Base-by-base conservation (phyloP, 2,329 filamentous ascomycete genomes). In the Penicillium janthinellum region DNA sequence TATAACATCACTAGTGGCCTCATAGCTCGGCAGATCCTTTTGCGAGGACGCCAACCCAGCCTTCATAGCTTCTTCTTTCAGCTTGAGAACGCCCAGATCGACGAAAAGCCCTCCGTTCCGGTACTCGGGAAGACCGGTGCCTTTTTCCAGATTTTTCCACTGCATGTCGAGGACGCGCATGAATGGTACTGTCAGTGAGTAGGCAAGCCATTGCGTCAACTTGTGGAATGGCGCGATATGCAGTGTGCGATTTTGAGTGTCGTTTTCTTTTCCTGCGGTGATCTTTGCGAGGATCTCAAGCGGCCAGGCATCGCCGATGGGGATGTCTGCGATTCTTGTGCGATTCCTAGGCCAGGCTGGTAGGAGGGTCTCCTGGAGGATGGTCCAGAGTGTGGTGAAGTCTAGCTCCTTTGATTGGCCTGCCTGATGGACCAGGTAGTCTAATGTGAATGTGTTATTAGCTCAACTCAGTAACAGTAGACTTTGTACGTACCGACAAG, bases 171-270 rank as follows among this genome's bases (percentile, higher is more conserved):
- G 75, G 0, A 86, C 72, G 1, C 80, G 79, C 50, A 82, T 78
- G 66, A 88, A 86, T 0, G 85, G 84, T 4, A 90, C 87, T 77
- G 89, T 90, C 7, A 91, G 78, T 0, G 88, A 90, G 73, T 91
- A 91, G 1, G 84, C 84, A 5, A 91, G 82, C 89, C 88, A 91
- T 70, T 91, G 88, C 0, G 88, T 90, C 8, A 90, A 80, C 64
- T 86, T 86, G 69, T 87, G 85, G 68, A 84, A 84, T 0, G 83
- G 83, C 5, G 83, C 79, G 12, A 84, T 84, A 20, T 63, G 62
- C 11, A 57, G 59, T n/a, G 66, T 61, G 22, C 57, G 38, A 51
- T 61, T 61, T 51, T 48, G 49, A 44, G 58, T 61, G 52, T 39
- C 52, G 53, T 22, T 63, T 42, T 42, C 20, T 15, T 41, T 39